Conservation (phyloP, 116 monocot species). For the Iris pallida region DNA sequence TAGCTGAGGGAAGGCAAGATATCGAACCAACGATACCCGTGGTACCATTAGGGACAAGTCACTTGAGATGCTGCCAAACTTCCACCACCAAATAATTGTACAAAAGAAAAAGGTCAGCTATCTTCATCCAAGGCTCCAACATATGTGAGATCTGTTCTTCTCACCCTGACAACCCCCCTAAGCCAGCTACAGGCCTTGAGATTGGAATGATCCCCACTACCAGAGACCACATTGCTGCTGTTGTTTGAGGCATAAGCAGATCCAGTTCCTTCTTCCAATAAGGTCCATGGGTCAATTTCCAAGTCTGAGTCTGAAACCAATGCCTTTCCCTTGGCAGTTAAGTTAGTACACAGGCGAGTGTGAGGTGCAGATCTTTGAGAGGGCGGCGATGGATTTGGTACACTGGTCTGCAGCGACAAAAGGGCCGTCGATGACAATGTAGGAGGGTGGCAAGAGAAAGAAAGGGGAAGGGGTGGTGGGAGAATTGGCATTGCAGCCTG, state of each 20-base stretch:
- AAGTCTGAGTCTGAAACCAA: conserved; percentile 34
- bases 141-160: conserved; percentile 93
- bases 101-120: conserved; percentile 53
- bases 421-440: conserved; percentile 21
- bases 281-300: conserved; percentile 90
- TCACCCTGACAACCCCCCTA: conserved; percentile 86
- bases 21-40: background rate
- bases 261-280: conserved; percentile 86
- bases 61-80: conserved; percentile 2
- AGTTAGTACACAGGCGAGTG: conserved; percentile 23
- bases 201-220: conserved; percentile 68
- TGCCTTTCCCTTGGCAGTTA: conserved; percentile 41
- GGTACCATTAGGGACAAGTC: background rate
- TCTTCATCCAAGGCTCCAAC: conserved; percentile 81
- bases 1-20: background rate
- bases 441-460: conserved; percentile 58
- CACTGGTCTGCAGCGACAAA: conserved; percentile 26
- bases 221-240: conserved; percentile 25
- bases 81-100: too few relatives aligned
- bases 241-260: conserved; percentile 30
- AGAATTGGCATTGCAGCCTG: conserved; percentile 89
- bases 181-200: conserved; percentile 92
- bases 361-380: conserved; percentile 22
- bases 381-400: conserved; percentile 13
- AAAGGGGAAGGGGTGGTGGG: conserved; percentile 31